These are phyloP conservation scores for Capniomyces stellatus DNA, from an alignment of 371 early-diverging fungal species.

Conservation along the genomic window DNA sequence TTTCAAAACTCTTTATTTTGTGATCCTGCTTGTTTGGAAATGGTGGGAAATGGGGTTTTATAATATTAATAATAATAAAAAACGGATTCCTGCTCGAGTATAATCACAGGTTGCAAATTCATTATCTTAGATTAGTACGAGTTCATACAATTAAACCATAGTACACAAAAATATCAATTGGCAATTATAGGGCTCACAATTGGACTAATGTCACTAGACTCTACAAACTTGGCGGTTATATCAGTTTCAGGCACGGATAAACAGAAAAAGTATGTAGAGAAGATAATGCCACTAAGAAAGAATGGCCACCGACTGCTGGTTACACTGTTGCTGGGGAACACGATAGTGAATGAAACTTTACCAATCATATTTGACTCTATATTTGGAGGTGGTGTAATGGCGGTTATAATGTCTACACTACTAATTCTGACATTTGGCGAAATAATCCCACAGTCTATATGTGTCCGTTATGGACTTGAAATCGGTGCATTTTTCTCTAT, in stretches of 20 bases:
- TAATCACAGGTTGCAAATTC: too few species aligned
- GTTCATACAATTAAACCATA: too few species aligned
- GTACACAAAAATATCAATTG: too few species aligned
- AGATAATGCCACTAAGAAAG: conserved; percentile 46
- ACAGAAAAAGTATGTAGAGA: conserved; percentile 35
- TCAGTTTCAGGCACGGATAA: conserved; percentile 38
- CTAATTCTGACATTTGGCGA: conserved; percentile 86
- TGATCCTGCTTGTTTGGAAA: too few species aligned
- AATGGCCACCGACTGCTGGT: conserved; percentile 61
- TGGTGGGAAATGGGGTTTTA: too few species aligned
- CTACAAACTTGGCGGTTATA: conserved; percentile 35
- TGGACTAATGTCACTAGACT: conserved; percentile 53
- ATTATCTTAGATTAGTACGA: too few species aligned
- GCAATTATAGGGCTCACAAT: conserved; percentile 40
- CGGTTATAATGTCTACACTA: conserved; percentile 70
- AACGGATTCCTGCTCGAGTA: too few species aligned
- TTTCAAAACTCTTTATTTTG: too few species aligned
- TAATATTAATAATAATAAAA: too few species aligned
- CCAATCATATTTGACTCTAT: conserved; percentile 75
- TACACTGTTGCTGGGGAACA: conserved; percentile 75
- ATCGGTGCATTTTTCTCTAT: conserved; percentile 59
- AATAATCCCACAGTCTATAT: conserved; percentile 73
- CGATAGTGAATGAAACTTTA: conserved; percentile 81
- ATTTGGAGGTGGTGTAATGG: conserved; percentile 56
- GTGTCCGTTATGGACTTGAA: conserved; percentile 55